phyloP scores from a whole-genome alignment of 768 basidiomycete species.

The Galerina marginata region DNA sequence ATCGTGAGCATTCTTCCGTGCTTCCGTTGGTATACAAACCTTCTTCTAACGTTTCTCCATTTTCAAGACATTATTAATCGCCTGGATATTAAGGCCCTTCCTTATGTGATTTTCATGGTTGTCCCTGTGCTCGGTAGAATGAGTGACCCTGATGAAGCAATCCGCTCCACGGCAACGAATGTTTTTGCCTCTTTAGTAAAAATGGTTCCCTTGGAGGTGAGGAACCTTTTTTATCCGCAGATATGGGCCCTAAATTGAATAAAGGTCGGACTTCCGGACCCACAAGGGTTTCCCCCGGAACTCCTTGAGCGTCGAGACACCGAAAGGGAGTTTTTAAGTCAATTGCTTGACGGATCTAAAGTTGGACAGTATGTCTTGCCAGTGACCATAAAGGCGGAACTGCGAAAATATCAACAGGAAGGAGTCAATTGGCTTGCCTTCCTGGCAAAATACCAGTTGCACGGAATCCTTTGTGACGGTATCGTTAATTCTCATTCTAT shows the following conservation, averaged over 20 bases:
- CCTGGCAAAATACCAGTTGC: conserved; percentile 95
- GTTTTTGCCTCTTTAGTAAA: conserved; percentile 97
- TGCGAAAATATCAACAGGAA: conserved; percentile 97
- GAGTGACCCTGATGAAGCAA: conserved; percentile 93
- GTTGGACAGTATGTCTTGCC: conserved; percentile 91
- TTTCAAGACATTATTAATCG: conserved; percentile 84
- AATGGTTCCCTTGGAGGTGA: conserved; percentile 96
- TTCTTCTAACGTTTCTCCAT: conserved; percentile 17
- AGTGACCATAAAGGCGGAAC: conserved; percentile 86
- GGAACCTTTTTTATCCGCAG: conserved; percentile 13
- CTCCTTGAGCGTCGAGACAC: conserved; percentile 83
- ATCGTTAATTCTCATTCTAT: conserved; percentile 24
- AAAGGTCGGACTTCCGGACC: conserved; percentile 96
- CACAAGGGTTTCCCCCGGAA: conserved; percentile 88
- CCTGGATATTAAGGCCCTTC: conserved; percentile 92
- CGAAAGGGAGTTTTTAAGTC: conserved; percentile 91
- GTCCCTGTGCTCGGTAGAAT: conserved; percentile 96
- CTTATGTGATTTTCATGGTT: conserved; percentile 96
- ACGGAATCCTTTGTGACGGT: conserved; percentile 99
- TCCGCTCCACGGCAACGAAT: conserved; percentile 93
- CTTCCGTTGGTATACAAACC: neutral
- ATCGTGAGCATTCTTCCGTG: conserved; percentile 64
- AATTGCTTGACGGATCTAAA: conserved; percentile 93
- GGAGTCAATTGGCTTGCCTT: conserved; percentile 99
- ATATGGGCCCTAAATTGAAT: neutral